Base-by-base conservation (phyloP, 768 basidiomycete species). In the Rhodotorula kratochvilovae region DNA sequence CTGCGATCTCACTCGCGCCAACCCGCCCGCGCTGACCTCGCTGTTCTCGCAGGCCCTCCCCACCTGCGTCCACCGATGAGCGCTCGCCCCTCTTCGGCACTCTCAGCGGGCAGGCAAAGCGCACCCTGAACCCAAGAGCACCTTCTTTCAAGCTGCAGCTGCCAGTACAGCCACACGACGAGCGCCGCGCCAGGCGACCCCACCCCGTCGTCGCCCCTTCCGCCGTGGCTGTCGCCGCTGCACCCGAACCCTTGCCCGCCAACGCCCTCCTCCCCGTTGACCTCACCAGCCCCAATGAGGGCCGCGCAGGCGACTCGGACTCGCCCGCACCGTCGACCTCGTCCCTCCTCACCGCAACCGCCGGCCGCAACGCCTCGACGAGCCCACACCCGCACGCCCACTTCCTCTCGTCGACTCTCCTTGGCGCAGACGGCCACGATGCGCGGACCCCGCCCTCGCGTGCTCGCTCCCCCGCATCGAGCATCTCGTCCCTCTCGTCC, bases 401-500 rank as follows among this genome's bases (percentile, higher is more conserved):
- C 42, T 39, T n/a, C 59, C 29, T 31, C 58, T 29, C 42, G n/a
- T 39, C 43, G n/a, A 7, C 43, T 16, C 3, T 17, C 27, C 10
- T 11, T 5, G 25, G n/a, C n/a, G n/a, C n/a, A n/a, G n/a, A n/a
- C n/a, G n/a, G n/a, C n/a, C n/a, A n/a, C n/a, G n/a, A n/a, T n/a
- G n/a, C n/a, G n/a, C n/a, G n/a, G n/a, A n/a, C n/a, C n/a, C n/a
- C n/a, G n/a, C n/a, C 27, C 23, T 7, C 23, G 23, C n/a, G n/a
- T n/a, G n/a, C n/a, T n/a, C n/a, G n/a, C n/a, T 48, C 55, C 6
- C 25, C 45, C 31, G 25, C 29, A n/a, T 46, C 55, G 23, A 27
- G 27, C 39, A 17, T 45, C 36, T 61, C 71, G 35, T 62, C 64
- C 35, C n/a, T n/a, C n/a, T n/a, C n/a, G n/a, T n/a, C n/a, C n/a